Evolutionary conservation across 1,284 basidiomycete species (phyloP).

Genomic region (Ganoderma leucocontextum): DNA sequence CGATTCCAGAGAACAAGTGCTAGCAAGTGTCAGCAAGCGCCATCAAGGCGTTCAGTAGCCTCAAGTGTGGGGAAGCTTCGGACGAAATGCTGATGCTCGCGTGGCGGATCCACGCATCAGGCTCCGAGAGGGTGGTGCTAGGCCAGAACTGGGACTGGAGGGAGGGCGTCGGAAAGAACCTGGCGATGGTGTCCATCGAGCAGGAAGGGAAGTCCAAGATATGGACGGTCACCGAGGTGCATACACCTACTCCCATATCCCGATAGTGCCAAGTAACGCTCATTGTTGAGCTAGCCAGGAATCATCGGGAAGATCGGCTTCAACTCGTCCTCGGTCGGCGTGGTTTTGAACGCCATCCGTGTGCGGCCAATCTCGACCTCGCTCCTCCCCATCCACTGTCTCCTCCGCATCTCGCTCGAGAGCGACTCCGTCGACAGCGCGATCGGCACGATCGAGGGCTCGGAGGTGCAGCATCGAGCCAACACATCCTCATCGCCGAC

Average conservation of each 20-base stretch:
- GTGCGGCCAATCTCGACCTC: constrained; percentile 41
- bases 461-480: constrained; percentile 45
- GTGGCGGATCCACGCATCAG: constrained; percentile 37
- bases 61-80: too few species aligned
- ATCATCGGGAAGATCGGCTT: constrained; percentile 51
- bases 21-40: too few species aligned
- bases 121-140: constrained; percentile 37
- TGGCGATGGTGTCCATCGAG: constrained; percentile 44
- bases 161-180: constrained; percentile 43
- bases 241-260: background rate
- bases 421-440: constrained; percentile 40
- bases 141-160: constrained; percentile 52
- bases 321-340: constrained; percentile 46
- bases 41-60: too few species aligned
- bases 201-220: constrained; percentile 43
- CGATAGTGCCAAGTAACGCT: background rate
- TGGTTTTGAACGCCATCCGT: constrained; percentile 49
- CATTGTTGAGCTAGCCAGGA: constrained; percentile 38
- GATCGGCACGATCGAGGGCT: constrained; percentile 40
- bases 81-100: too few species aligned
- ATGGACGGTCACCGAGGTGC: constrained; percentile 48
- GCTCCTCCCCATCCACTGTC: constrained; percentile 46
- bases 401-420: constrained; percentile 46
- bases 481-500: constrained; percentile 48
- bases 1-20: too few species aligned